Conservation (phyloP, 305 asterid genomes). For the Fraxinus sp. region DNA sequence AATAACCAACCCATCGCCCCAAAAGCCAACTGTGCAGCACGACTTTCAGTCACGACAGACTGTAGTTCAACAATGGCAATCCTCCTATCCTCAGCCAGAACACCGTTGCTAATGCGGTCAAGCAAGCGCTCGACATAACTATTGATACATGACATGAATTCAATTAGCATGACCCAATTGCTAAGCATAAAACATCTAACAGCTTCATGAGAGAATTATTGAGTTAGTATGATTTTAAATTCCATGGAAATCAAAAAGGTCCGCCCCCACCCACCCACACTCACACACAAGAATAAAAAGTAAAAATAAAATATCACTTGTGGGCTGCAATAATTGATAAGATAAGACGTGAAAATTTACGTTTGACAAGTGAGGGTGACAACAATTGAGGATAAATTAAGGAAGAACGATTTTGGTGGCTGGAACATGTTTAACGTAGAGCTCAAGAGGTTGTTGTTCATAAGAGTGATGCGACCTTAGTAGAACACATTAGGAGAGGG, state of each 20-base stretch:
- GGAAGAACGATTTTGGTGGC: not conserved
- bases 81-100: conserved; percentile 88
- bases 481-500: not conserved
- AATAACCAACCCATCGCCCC: conserved; percentile 89
- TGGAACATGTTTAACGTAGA: not conserved
- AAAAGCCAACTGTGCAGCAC: conserved; percentile 81
- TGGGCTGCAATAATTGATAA: not conserved
- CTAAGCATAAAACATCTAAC: conserved; percentile 13
- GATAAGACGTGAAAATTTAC: not conserved
- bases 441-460: not conserved
- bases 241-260: not conserved
- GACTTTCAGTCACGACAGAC: conserved; percentile 82
- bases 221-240: conserved; percentile 8
- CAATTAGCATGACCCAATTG: conserved; percentile 1
- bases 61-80: conserved; percentile 84
- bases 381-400: not conserved
- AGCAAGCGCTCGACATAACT: conserved; percentile 94
- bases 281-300: not conserved
- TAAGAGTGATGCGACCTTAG: not conserved
- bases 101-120: conserved; percentile 90
- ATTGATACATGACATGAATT: conserved; percentile 24
- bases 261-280: not conserved
- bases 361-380: not conserved
- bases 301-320: not conserved
- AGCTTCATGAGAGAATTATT: conserved; percentile 14